Evolutionary conservation across 164 flowering plant species (phyloP).

Genomic region (Annona cherimola): DNA sequence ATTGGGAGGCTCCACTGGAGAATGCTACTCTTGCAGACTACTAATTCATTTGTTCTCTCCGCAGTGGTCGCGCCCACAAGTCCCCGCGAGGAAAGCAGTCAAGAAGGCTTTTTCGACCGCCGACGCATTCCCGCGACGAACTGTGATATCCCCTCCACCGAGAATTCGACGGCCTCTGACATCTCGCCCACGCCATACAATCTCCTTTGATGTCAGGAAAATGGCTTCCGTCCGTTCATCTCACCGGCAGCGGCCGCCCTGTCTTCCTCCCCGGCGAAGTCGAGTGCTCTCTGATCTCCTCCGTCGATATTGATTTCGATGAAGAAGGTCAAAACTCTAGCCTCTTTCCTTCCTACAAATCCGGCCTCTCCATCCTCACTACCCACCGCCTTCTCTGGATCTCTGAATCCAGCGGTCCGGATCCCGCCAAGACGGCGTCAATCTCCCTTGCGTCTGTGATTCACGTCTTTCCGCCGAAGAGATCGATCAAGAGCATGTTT

Average conservation of each 20-base stretch:
- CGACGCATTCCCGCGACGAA: no score
- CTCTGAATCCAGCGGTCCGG: conserved; percentile 22
- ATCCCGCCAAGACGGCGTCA: conserved; percentile 5
- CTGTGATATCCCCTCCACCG: not conserved
- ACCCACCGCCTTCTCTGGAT: conserved; percentile 79
- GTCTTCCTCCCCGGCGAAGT: conserved; percentile 54
- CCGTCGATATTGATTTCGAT: conserved; percentile 65
- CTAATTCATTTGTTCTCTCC: no score
- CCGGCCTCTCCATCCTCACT: conserved; percentile 68
- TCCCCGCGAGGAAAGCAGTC: not conserved
- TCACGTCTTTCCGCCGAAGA: conserved; percentile 60
- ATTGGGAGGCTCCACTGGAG: no score
- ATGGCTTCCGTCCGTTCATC: conserved; percentile 43
- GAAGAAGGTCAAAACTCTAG: conserved; percentile 20
- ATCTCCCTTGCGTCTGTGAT: conserved; percentile 55
- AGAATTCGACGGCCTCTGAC: not conserved
- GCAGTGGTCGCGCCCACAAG: not conserved
- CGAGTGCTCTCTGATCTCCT: conserved; percentile 57
- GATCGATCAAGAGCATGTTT: conserved; percentile 71
- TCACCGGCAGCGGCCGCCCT: conserved; percentile 76
- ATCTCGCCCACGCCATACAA: not conserved
- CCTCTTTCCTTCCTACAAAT: conserved; percentile 43
- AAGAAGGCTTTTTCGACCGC: not conserved
- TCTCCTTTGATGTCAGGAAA: conserved; percentile 46
- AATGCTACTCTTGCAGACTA: no score